These are phyloP conservation scores for Cryptosporidium ubiquitum DNA, from an alignment of 169 alveolate species.

Conservation along the genomic window DNA sequence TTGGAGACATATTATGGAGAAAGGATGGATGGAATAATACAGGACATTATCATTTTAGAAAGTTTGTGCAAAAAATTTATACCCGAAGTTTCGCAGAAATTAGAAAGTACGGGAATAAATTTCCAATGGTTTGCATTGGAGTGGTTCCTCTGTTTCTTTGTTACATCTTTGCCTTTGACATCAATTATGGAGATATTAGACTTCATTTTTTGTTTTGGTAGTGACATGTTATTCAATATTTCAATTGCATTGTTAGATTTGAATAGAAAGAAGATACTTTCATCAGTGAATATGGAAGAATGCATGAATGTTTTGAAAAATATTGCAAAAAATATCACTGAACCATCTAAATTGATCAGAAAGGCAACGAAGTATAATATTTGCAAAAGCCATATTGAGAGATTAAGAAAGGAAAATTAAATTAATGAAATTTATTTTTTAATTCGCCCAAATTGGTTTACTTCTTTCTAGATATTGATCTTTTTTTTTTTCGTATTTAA, in stretches of 20 bases:
- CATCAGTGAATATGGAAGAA: slow-evolving; percentile 19
- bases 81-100: slow-evolving; percentile 26
- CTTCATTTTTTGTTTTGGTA: slow-evolving; percentile 59
- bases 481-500: slow-evolving; percentile 1
- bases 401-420: not conserved
- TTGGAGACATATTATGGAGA: slow-evolving; percentile 23
- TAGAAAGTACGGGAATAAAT: slow-evolving; percentile 18
- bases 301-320: slow-evolving; percentile 20
- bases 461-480: slow-evolving; percentile 5
- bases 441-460: slow-evolving; percentile 41
- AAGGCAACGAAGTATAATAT: slow-evolving; percentile 45
- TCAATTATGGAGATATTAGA: slow-evolving; percentile 25
- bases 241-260: slow-evolving; percentile 66
- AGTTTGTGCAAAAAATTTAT: slow-evolving; percentile 11
- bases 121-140: slow-evolving; percentile 73
- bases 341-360: slow-evolving; percentile 21
- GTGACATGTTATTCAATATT: slow-evolving; percentile 20
- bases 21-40: slow-evolving; percentile 48
- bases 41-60: slow-evolving; percentile 37
- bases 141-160: slow-evolving; percentile 68
- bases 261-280: slow-evolving; percentile 21
- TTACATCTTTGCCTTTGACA: slow-evolving; percentile 38
- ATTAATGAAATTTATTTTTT: not conserved
- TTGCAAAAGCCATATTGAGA: not conserved
- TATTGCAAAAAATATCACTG: not conserved